A percentile compares a stretch with the other conserved stretches of the same genome.
Evolutionary conservation across 225 moss, liverwort and hornwort genomes (phyloP).

Genomic region (Bryoerythrophyllum caledonicum): DNA sequence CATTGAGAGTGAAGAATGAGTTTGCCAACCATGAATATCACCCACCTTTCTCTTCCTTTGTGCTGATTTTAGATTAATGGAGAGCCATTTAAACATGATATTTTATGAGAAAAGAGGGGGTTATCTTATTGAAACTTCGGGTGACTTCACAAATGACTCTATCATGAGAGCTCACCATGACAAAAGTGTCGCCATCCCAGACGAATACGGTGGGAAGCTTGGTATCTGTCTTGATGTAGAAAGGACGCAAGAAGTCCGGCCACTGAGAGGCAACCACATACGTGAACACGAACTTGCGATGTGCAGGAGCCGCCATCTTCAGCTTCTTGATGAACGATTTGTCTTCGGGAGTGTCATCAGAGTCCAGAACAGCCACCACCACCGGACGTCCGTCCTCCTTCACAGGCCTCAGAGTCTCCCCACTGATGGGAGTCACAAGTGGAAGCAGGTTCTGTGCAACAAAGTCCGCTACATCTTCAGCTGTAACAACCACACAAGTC

Average conservation of each 20-base stretch:
- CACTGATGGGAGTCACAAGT: constrained; percentile 53
- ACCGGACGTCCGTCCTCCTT: constrained; percentile 80
- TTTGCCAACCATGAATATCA: too few relatives aligned
- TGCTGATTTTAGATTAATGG: too few relatives aligned
- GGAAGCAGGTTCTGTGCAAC: constrained; percentile 78
- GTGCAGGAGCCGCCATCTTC: constrained; percentile 81
- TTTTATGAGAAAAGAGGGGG: too few relatives aligned
- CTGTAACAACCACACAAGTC: constrained; percentile 32
- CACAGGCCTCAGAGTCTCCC: constrained; percentile 53
- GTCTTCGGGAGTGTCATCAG: constrained; percentile 41
- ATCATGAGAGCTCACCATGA: constrained; percentile 41
- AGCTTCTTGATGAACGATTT: constrained; percentile 67
- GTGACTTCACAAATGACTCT: too few relatives aligned
- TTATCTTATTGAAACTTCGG: too few relatives aligned
- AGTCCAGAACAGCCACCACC: constrained; percentile 63
- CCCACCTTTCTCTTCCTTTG: too few relatives aligned
- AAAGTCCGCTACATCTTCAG: constrained; percentile 64
- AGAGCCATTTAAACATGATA: too few relatives aligned
- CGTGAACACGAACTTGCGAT: constrained; percentile 73
- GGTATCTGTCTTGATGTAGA: constrained; percentile 55
- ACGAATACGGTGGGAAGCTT: constrained; percentile 71
- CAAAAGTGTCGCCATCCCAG: constrained; percentile 66
- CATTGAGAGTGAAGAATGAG: too few relatives aligned
- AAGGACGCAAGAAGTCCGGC: constrained; percentile 72
- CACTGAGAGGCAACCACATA: constrained; percentile 60